Conservation (phyloP, 257 asterid species). For the Fraxinus cuspidata region DNA sequence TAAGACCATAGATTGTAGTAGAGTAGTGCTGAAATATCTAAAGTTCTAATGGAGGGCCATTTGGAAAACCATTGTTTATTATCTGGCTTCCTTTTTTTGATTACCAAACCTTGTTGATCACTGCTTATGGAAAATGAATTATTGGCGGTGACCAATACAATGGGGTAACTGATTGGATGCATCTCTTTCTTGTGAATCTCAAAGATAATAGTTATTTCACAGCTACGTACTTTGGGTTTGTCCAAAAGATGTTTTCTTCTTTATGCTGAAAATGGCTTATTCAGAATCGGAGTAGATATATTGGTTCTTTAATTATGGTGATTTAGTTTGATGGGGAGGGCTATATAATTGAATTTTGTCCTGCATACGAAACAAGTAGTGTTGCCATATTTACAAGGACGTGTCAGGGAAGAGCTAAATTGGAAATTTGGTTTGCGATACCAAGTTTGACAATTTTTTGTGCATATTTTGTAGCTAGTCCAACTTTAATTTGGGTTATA, state of each 20-base stretch:
- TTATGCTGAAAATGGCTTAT: neutral
- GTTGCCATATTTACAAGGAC: neutral
- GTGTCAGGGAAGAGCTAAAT: neutral
- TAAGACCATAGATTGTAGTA: neutral
- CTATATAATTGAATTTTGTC: neutral
- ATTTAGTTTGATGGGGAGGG: neutral
- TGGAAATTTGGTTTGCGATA: neutral
- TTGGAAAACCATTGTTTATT: conserved; percentile 1
- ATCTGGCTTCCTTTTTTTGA: neutral
- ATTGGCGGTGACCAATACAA: neutral
- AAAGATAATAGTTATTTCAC: neutral
- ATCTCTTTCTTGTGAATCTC: neutral
- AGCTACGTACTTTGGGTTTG: neutral
- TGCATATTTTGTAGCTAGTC: neutral
- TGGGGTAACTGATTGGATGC: conserved; percentile 9
- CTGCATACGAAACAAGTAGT: neutral
- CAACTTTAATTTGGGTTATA: neutral
- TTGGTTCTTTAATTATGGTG: neutral
- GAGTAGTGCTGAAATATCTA: conserved; percentile 3
- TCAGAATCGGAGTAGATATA: neutral
- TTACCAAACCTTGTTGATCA: conserved; percentile 21
- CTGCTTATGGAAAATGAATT: conserved; percentile 11
- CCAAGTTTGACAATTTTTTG: neutral
- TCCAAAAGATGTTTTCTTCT: neutral
- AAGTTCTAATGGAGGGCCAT: conserved; percentile 12